Conservation (phyloP, 2,329 filamentous ascomycete genomes). For the Aspergillus sp. region DNA sequence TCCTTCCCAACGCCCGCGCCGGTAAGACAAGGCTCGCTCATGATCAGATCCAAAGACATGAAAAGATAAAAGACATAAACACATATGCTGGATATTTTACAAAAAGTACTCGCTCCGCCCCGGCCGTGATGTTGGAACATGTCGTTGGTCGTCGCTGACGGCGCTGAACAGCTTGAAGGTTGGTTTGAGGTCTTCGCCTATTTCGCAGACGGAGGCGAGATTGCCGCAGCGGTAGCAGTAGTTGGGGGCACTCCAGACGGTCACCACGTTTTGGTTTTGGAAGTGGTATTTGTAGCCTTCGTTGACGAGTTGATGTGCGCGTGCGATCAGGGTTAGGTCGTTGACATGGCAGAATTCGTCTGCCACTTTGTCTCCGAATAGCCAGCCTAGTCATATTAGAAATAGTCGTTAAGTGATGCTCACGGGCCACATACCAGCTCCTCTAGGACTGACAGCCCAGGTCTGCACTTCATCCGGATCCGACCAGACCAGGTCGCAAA, state of each 20-base stretch:
- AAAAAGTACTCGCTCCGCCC: slow-evolving; percentile 45
- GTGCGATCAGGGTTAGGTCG: slow-evolving; percentile 62
- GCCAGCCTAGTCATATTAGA: slow-evolving; percentile 38
- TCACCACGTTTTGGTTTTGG: slow-evolving; percentile 85
- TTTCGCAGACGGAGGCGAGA: slow-evolving; percentile 79
- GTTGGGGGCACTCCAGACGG: slow-evolving; percentile 71
- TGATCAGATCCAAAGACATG: slow-evolving; percentile 3
- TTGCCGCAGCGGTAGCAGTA: slow-evolving; percentile 99
- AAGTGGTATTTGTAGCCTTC: slow-evolving; percentile 91
- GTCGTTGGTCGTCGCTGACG: slow-evolving; percentile 41
- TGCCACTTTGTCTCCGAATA: slow-evolving; percentile 65
- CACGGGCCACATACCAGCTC: slow-evolving; percentile 47
- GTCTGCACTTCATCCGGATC: slow-evolving; percentile 66
- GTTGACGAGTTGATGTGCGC: slow-evolving; percentile 69
- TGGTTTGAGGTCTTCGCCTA: slow-evolving; percentile 75
- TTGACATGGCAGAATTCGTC: slow-evolving; percentile 75
- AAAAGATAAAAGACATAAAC: neutral
- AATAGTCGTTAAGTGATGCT: neutral
- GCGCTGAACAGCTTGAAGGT: slow-evolving; percentile 62
- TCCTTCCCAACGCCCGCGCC: slow-evolving; percentile 28
- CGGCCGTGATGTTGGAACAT: slow-evolving; percentile 38
- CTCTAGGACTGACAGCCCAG: slow-evolving; percentile 63
- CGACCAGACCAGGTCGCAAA: slow-evolving; percentile 71
- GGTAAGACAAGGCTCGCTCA: slow-evolving; percentile 21
- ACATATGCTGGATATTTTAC: slow-evolving; percentile 22